A percentile compares a stretch with the other conserved stretches of the same genome.
phyloP scores from a whole-genome alignment of 306 rosid species.

The Cucumis hystrix region DNA sequence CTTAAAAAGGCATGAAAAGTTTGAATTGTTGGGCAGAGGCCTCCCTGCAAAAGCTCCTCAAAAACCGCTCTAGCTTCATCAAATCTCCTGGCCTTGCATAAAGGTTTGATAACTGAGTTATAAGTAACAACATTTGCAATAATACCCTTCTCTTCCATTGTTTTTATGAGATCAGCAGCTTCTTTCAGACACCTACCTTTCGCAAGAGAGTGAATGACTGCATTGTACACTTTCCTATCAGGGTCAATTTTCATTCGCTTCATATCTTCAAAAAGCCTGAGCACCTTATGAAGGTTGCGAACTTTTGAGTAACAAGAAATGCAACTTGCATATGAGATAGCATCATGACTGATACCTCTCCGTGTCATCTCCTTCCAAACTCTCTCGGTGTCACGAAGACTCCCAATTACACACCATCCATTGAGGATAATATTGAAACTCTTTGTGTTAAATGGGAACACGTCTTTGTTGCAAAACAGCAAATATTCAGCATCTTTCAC shows the following conservation, averaged over 20 bases:
- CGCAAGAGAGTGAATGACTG: slow-evolving; percentile 60
- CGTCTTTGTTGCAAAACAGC: slow-evolving; percentile 42
- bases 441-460: slow-evolving; percentile 49
- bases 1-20: slow-evolving; percentile 79
- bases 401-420: slow-evolving; percentile 72
- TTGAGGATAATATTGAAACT: slow-evolving; percentile 81
- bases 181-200: slow-evolving; percentile 44
- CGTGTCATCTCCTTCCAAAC: slow-evolving; percentile 72
- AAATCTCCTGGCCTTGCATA: slow-evolving; percentile 44
- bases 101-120: slow-evolving; percentile 72
- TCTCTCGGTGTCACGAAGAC: slow-evolving; percentile 51
- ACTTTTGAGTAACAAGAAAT: slow-evolving; percentile 74
- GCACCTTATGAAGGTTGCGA: slow-evolving; percentile 48
- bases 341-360: slow-evolving; percentile 56
- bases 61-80: slow-evolving; percentile 48
- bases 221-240: slow-evolving; percentile 73
- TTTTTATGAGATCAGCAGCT: slow-evolving; percentile 41
- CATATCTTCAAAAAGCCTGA: slow-evolving; percentile 51
- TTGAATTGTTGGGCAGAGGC: slow-evolving; percentile 51
- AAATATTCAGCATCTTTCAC: slow-evolving; percentile 71
- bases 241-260: slow-evolving; percentile 35
- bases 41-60: slow-evolving; percentile 36
- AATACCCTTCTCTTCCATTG: slow-evolving; percentile 53
- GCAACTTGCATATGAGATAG: slow-evolving; percentile 56
- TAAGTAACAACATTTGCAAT: slow-evolving; percentile 56